These are phyloP conservation scores for Boletus pseudopeckii DNA, from an alignment of 768 basidiomycete species.

Conservation along the genomic window DNA sequence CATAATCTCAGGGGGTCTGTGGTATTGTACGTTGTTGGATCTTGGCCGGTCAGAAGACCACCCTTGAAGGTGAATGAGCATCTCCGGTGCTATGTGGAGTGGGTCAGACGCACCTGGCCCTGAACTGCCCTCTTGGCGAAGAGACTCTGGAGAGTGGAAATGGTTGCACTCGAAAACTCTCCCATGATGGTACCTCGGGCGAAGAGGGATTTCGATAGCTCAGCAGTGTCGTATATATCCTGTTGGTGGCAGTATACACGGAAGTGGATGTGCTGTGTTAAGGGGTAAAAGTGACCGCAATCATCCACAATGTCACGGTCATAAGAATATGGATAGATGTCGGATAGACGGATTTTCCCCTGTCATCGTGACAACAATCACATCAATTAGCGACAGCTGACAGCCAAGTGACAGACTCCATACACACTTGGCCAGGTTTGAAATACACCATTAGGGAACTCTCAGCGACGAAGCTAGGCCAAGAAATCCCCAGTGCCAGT, in stretches of 20 bases:
- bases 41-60: constrained; percentile 72
- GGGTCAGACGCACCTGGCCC: constrained; percentile 24
- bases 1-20: constrained; percentile 72
- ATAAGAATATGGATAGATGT: too few relatives aligned
- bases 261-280: not conserved
- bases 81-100: not conserved
- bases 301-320: not conserved
- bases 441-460: too few relatives aligned
- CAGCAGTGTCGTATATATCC: not conserved
- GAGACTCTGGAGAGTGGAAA: constrained; percentile 10
- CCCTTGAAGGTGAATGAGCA: constrained; percentile 42
- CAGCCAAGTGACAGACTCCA: too few relatives aligned
- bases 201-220: not conserved
- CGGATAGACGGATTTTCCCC: too few relatives aligned
- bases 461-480: too few relatives aligned
- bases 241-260: not conserved
- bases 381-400: too few relatives aligned
- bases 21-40: constrained; percentile 61
- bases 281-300: not conserved
- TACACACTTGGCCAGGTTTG: too few relatives aligned
- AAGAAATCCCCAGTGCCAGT: too few relatives aligned
- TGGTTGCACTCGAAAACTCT: constrained; percentile 49
- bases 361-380: too few relatives aligned
- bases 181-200: constrained; percentile 21
- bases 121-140: constrained; percentile 19